Evolutionary conservation across 495 filamentous ascomycete species (phyloP), one percentile per base, ranked within the genome.

Genomic region (Neurospora tetraspora): DNA sequence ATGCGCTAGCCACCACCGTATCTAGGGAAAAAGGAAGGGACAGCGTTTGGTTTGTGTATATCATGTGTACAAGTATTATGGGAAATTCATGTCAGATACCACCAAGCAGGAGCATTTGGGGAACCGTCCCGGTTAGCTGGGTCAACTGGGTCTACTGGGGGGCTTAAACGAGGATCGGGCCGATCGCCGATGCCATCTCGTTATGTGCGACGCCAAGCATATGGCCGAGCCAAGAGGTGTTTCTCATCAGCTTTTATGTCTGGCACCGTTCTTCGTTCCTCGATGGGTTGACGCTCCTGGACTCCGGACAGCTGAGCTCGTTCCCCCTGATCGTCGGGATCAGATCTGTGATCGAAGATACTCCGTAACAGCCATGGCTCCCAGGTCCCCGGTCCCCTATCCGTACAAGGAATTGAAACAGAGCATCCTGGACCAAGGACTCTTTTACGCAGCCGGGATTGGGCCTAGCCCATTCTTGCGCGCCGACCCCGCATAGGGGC

Each of bases 1-100:
- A 34, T 34, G 31, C 27, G 23, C 53, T 34, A 34, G 53, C 53
- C 53, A 34, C 14, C 53, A 34, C 12, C 53, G 27, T 65, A 9
- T 65, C 3, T 18, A 65, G 7, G 53, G 53, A 36, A 65, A 65
- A 65, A 18, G 37, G 5, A 53, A 38, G 59, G 65, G 37, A 31
- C 38, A 18, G 59, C n/a, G 38, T 27, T 68, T 36, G 38, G 69
- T 40, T 53, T 39, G 69, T 73, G 76, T 75, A 77, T 76, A 78
- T 71, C 76, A 78, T 65, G 59, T 79, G 74, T 79, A 76, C 47
- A 75, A 61, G 27, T 65, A 65, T 65, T 36, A 34, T 65, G 53
- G 27, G 27, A 34, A 61, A 65, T 65, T 65, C 27, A 65, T 65
- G 53, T 65, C 27, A 65, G 27, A 65, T 65, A 65, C 53, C 53